Base-by-base conservation (phyloP, 306 rosid genomes). In the Neltuma alba region DNA sequence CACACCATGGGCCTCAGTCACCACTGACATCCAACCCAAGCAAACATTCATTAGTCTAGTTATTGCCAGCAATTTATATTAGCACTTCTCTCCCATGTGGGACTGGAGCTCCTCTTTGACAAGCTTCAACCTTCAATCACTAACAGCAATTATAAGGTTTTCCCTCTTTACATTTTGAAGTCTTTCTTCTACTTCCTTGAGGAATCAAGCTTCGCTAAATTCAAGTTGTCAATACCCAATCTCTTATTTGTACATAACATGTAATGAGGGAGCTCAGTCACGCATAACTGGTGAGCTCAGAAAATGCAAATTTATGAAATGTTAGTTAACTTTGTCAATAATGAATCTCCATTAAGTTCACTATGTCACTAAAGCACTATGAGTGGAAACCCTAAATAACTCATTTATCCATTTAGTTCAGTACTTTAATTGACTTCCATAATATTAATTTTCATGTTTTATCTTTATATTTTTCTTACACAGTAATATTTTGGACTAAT, bases 91-190 rank as follows among this genome's bases (percentile, higher is more conserved):
- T 58, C 7, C 15, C 18, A 10, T 58, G 36, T 25, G 6, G 7
- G 36, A 5, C 20, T 27, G 8, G 18, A 58, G 64, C 16, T 58
- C 3, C 34, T 27, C 16, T 25, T 58, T 58, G 9, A 58, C 34
- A 58, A 58, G 52, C n/a, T 23, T 5, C 11, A 28, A 40, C 47
- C 44, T 77, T 50, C 37, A 80, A 47, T 4, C 52, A 12, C 76
- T 79, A 90, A 88, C 90, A 92, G 92, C 83, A 66, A 38, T 55
- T 79, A 50, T 66, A 57, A 83, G 80, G 30, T 63, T 62, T 80
- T 72, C 72, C 86, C 83, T 76, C 75, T 87, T 84, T 44, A 61
- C 87, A 87, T 78, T 81, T 63, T 82, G 80, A 58, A 81, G 64
- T 62, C 76, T 58, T 65, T 82, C 86, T 76, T 80, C 84, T 14